Conservation (phyloP, 2,329 filamentous ascomycete genomes). For the Monosporascus sp. region DNA sequence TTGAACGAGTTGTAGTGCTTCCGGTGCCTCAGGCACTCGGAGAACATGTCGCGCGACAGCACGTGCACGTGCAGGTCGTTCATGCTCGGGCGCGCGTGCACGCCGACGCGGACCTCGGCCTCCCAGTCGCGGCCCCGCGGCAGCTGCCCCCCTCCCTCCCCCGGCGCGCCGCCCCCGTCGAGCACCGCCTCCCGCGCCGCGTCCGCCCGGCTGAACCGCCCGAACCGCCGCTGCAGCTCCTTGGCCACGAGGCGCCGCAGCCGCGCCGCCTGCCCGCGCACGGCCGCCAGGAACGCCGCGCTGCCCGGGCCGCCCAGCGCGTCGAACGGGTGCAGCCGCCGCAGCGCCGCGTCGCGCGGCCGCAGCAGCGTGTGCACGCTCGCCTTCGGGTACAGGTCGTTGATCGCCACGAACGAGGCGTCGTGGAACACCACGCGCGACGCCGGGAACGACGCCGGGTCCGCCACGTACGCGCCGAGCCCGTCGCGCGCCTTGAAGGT, state of each 20-base stretch:
- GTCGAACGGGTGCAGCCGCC: slow-evolving; percentile 66
- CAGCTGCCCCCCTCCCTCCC: slow-evolving; percentile 38
- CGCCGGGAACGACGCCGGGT: slow-evolving; percentile 55
- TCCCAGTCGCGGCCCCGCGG: slow-evolving; percentile 75
- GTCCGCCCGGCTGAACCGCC: slow-evolving; percentile 58
- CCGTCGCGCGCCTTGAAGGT: slow-evolving; percentile 48
- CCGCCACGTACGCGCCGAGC: slow-evolving; percentile 60
- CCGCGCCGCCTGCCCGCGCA: slow-evolving; percentile 55
- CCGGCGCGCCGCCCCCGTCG: slow-evolving; percentile 32
- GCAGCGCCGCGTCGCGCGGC: slow-evolving; percentile 60
- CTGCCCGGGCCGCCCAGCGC: slow-evolving; percentile 56
- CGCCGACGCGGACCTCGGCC: slow-evolving; percentile 67
- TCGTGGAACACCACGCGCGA: slow-evolving; percentile 60
- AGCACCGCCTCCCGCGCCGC: slow-evolving; percentile 61
- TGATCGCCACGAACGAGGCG: slow-evolving; percentile 68
- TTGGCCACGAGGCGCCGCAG: slow-evolving; percentile 63
- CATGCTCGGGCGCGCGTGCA: slow-evolving; percentile 90
- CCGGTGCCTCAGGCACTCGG: slow-evolving; percentile 64
- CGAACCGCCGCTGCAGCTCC: slow-evolving; percentile 68
- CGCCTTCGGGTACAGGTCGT: slow-evolving; percentile 82
- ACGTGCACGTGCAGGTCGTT: slow-evolving; percentile 87
- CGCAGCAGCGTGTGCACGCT: slow-evolving; percentile 84
- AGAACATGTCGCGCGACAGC: slow-evolving; percentile 73
- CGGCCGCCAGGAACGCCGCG: slow-evolving; percentile 58
- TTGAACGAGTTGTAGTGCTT: slow-evolving; percentile 93